Evolutionary conservation across 176 grass and related monocot species (phyloP).

Genomic region (Oryza meridionalis): DNA sequence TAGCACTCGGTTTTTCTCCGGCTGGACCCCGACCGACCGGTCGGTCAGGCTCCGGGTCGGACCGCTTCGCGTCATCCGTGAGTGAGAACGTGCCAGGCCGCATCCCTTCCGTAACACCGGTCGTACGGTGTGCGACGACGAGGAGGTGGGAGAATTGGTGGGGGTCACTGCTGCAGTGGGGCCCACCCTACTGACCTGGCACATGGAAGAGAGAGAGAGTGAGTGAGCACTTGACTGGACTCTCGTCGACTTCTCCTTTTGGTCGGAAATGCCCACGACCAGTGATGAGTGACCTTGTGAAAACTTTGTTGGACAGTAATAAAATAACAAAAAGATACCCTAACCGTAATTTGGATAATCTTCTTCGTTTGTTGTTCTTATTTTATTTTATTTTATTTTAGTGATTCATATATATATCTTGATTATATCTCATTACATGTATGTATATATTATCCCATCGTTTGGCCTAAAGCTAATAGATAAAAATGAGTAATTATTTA

Average conservation of each 20-base stretch:
- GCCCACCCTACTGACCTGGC: conserved; percentile 44
- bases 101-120: conserved; percentile 44
- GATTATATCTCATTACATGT: too few species aligned
- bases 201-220: conserved; percentile 25
- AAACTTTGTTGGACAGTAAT: neutral
- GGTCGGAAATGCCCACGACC: conserved; percentile 1
- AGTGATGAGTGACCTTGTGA: neutral
- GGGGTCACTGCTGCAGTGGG: conserved; percentile 8
- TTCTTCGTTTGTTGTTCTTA: too few species aligned
- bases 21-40: conserved; percentile 19
- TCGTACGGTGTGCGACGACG: conserved; percentile 33
- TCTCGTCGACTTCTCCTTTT: neutral
- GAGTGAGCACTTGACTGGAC: neutral
- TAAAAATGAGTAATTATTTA: too few species aligned
- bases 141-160: neutral
- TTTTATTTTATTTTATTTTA: too few species aligned
- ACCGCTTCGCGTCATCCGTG: conserved; percentile 12
- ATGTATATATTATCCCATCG: too few species aligned
- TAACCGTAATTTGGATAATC: too few species aligned
- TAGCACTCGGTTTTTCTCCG: conserved; percentile 32
- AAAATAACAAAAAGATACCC: too few species aligned
- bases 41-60: conserved; percentile 2
- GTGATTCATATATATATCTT: too few species aligned
- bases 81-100: neutral
- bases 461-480: too few species aligned